phyloP scores from a whole-genome alignment of 2,329 filamentous ascomycete genomes.

The Allantophomopsis cytisporea region DNA sequence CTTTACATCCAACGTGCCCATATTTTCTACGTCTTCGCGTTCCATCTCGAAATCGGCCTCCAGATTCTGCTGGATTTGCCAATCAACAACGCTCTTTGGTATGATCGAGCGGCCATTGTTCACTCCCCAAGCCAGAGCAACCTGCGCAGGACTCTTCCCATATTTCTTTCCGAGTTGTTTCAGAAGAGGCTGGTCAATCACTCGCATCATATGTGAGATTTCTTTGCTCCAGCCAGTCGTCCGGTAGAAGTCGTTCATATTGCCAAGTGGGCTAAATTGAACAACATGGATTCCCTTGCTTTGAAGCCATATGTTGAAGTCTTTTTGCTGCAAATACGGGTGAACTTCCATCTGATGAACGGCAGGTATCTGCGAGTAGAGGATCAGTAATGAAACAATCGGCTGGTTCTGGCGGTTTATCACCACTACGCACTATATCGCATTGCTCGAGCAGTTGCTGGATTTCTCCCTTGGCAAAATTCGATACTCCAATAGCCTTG shows the following conservation, averaged over 20 bases:
- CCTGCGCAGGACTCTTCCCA: slow-evolving; percentile 18
- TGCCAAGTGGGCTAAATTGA: slow-evolving; percentile 21
- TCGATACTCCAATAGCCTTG: slow-evolving; percentile 34
- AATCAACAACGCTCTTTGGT: slow-evolving; percentile 22
- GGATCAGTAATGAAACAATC: too few relatives aligned
- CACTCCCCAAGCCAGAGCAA: slow-evolving; percentile 21
- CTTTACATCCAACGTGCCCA: slow-evolving; percentile 17
- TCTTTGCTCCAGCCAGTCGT: slow-evolving; percentile 16
- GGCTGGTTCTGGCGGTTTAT: too few relatives aligned
- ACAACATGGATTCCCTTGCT: slow-evolving; percentile 18
- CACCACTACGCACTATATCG: too few relatives aligned
- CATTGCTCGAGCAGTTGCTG: slow-evolving; percentile 28
- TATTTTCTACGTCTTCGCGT: slow-evolving; percentile 33
- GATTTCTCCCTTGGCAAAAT: slow-evolving; percentile 29
- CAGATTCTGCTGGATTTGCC: slow-evolving; percentile 17
- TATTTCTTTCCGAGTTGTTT: slow-evolving; percentile 15
- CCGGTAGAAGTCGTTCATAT: slow-evolving; percentile 20
- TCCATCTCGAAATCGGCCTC: slow-evolving; percentile 18
- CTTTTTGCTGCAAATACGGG: slow-evolving; percentile 49
- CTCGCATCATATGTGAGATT: slow-evolving; percentile 14
- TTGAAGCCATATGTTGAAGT: slow-evolving; percentile 34
- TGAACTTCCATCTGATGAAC: slow-evolving; percentile 60
- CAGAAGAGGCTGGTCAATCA: slow-evolving; percentile 16
- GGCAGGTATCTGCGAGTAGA: too few relatives aligned
- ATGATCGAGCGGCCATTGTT: slow-evolving; percentile 19